Base-by-base conservation (phyloP, 2,329 filamentous ascomycete species). In the Colletotrichum phormii region DNA sequence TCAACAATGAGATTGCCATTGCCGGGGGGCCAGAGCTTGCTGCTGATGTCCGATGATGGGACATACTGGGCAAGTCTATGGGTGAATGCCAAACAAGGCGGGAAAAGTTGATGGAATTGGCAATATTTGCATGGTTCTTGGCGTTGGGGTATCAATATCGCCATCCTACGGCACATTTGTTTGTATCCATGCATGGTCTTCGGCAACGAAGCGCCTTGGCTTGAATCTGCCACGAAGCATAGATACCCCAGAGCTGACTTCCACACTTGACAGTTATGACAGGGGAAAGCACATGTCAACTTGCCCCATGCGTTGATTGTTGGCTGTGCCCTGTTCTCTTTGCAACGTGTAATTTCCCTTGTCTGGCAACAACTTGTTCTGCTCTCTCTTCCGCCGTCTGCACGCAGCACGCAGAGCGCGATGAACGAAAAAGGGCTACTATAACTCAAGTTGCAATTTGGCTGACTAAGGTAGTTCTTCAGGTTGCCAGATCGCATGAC, bases 1-100 rank as follows among this genome's bases (percentile, higher is more conserved):
- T 91, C 61, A 88, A 92, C 76, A 88, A 91, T 73, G 91, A 93
- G 67, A 87, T 93, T 72, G 87, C 89, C 15, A 89, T 90, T 13
- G 90, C 89, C 7, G 89, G 86, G 12, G 86, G 81, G 7, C 74
- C 69, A 26, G 74, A 75, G 51, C 49, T 75, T 12, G 72, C 68
- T 4, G 35, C 72, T 5, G 73, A 75, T 5, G 72, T 75, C 18
- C 72, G 63, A 53, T 74, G 55, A 75, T n/a, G 12, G 24, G 53
- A 9, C 11, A 15, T 37, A 5, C 7, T 22, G 24, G 15, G 22
- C 37, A 31, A 18, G 8, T 15, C 22, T 49, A 37, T 37, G 15
- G 31, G 15, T 33, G 8, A 9, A n/a, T 13, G 46, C n/a, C 24
- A 11, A 18, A 26, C 11, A 65, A 18, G 51, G n/a, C 24, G 13